Evolutionary conservation across 345 rosid species (phyloP), one percentile per base, ranked within the genome.

Genomic region (Gossypium turneri): DNA sequence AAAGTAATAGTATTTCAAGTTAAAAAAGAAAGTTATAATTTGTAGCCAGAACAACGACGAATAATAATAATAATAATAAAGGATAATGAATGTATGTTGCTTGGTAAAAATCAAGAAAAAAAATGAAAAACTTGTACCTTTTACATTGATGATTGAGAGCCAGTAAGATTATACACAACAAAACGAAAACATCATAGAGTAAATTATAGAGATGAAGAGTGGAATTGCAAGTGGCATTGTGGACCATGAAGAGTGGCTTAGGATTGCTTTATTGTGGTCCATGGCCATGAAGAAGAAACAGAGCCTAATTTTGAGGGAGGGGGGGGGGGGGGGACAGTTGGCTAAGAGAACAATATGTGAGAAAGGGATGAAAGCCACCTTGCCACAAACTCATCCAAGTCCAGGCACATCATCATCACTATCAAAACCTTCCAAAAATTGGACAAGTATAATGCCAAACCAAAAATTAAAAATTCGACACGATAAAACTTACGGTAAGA

Each of bases 201-300:
- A 34, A 34, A 34, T 34, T 34, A 34, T 34, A 52, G 12, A 7
- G 74, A 2, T 47, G 41, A 22, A n/a, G 69, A 64, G 15, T n/a
- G 19, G 61, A 48, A 45, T 43, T 64, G 81, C 63, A 76, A 74
- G 86, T 83, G 85, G 79, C n/a, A 11, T 43, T 72, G 90, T 85
- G 91, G 91, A 84, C 88, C 89, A 80, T 70, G 72, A 43, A 58
- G 78, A 56, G 22, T 71, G 62, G 34, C 25, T 50, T 71, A 0
- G 13, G 78, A 78, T 84, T 86, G 89, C 62, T 70, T 38, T 70
- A 17, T 73, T 72, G 87, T 84, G 89, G 89, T 84, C 87, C 89
- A 59, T 45, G 41, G 41, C 41, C 41, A 34, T 34, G 41, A 34
- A 34, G 79, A 38, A 69, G 24, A 69, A 75, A 41, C 57, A 81